Conservation (phyloP, 345 rosid genomes). For the Xanthoceras sorbifolium region DNA sequence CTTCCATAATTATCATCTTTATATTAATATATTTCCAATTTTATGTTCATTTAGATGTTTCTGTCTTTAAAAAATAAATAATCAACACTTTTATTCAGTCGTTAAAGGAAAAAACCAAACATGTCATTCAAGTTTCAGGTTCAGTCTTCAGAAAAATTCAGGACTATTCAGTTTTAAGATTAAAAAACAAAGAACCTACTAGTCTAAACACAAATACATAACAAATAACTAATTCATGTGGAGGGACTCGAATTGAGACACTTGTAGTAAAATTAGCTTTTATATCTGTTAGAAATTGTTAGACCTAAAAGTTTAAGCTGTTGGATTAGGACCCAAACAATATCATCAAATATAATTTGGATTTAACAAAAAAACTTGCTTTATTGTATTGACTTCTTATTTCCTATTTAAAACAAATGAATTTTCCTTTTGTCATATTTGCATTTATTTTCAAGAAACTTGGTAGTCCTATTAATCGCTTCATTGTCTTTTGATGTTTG, state of each 20-base stretch:
- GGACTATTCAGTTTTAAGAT: no score
- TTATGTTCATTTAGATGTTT: no score
- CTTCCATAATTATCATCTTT: no score
- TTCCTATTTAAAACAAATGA: neutral
- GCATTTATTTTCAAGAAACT: constrained; percentile 10
- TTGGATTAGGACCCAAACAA: neutral
- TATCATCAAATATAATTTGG: neutral
- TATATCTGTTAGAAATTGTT: neutral
- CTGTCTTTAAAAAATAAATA: no score
- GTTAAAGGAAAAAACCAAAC: no score
- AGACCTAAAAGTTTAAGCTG: neutral
- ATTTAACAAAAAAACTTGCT: neutral
- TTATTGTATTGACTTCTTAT: neutral
- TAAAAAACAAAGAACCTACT: no score
- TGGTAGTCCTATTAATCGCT: constrained; percentile 3
- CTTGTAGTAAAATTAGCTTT: neutral
- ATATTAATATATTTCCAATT: no score
- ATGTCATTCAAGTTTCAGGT: no score
- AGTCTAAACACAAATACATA: neutral
- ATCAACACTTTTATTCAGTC: no score
- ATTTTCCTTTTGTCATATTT: neutral
- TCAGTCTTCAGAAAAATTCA: no score
- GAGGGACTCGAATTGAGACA: neutral
- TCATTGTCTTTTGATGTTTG: constrained; percentile 16
- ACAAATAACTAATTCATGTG: neutral